Conservation (phyloP, 2,329 filamentous ascomycete species). For the Ceratocystis cacaofunesta region DNA sequence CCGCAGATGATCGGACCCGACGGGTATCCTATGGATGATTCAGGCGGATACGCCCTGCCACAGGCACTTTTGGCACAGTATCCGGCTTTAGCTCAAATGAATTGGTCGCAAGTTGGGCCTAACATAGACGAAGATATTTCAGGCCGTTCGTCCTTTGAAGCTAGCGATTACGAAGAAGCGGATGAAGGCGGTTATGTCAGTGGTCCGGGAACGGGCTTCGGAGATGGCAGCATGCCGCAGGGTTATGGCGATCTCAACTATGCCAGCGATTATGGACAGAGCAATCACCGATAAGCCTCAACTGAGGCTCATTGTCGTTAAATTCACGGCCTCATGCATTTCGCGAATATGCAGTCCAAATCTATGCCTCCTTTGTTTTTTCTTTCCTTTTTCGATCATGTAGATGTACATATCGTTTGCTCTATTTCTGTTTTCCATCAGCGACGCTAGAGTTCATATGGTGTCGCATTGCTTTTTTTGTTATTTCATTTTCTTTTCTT, state of each 20-base stretch:
- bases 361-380: background rate
- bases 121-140: slow-evolving; percentile 62
- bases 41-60: slow-evolving; percentile 55
- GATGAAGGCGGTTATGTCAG: slow-evolving; percentile 56
- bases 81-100: slow-evolving; percentile 77
- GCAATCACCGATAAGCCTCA: slow-evolving; percentile 21
- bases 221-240: slow-evolving; percentile 40
- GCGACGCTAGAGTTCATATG: background rate
- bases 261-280: slow-evolving; percentile 35
- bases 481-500: background rate
- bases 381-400: background rate
- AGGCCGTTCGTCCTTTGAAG: slow-evolving; percentile 68
- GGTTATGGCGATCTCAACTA: slow-evolving; percentile 41
- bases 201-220: slow-evolving; percentile 44
- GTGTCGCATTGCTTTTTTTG: background rate
- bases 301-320: background rate
- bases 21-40: slow-evolving; percentile 41
- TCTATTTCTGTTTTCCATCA: background rate
- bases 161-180: slow-evolving; percentile 60
- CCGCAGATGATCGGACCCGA: slow-evolving; percentile 44
- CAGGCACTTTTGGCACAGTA: slow-evolving; percentile 82
- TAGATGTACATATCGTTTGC: background rate
- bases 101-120: slow-evolving; percentile 55
- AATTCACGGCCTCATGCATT: background rate
- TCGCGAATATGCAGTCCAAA: background rate